Base-by-base conservation (phyloP, 1,284 basidiomycete genomes). In the Athelia psychrophila region DNA sequence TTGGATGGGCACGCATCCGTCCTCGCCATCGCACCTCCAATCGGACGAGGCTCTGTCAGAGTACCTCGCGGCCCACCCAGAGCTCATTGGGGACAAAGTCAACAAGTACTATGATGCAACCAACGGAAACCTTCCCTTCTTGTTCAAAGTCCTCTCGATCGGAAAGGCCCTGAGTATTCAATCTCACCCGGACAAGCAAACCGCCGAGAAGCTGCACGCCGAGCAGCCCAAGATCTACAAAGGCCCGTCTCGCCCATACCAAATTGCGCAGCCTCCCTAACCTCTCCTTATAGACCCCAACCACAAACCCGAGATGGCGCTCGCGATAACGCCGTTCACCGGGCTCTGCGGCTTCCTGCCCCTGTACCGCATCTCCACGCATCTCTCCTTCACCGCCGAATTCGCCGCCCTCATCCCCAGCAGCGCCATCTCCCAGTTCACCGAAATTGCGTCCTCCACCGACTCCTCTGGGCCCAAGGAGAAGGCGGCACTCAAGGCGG, bases 1-100 rank as follows among this genome's bases (percentile, higher is more conserved):
- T 44, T 99, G 97, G 97, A 99, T 99, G 96, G 97, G 97, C 16
- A 98, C 97, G 0, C 97, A 99, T 64, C 81, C 92, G 1, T 91
- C 81, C 22, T 83, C 93, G 10, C 96, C 96, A 0, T 95, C 94
- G 2, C 80, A 74, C 45, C 56, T 73, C 12, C 72, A 71, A 3
- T 70, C 77, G 22, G 70, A 71, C 12, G 62, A 65, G 55, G 68
- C 62, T 45, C 83, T 94, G 40, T 79, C 83, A 2, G 72, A 81
- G 16, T 69, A 89, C 64, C 78, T 98, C 57, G 73, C 79, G 20
- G 68, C 74, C 2, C 76, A 91, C 64, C 86, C 87, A 19, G 73
- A 80, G 46, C 77, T 92, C 56, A 83, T 96, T 44, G 91, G 91
- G 15, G 60, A 74, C 24, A 67, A 66, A n/a, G 81, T 95, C 51